These are phyloP conservation scores for Piper longum DNA, from an alignment of 164 flowering plant genomes.

Conservation along the genomic window DNA sequence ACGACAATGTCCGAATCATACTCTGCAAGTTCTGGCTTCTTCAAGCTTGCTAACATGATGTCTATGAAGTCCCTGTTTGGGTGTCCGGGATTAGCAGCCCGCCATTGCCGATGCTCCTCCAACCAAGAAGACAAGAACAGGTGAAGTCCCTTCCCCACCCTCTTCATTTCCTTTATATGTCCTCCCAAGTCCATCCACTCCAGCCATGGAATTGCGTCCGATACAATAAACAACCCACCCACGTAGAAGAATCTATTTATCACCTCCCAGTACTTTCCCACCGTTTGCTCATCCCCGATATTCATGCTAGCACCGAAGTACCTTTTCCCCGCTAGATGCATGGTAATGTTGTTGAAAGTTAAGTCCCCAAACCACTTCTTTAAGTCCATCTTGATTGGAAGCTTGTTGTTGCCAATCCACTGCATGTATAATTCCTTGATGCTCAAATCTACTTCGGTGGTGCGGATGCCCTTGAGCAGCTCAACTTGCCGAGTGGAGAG, in stretches of 20 bases:
- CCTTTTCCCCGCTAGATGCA: slow-evolving; percentile 30
- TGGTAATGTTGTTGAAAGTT: slow-evolving; percentile 20
- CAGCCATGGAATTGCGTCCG: neutral
- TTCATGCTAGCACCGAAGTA: neutral
- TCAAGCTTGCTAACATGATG: neutral
- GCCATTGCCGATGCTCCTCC: neutral
- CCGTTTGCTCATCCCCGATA: neutral
- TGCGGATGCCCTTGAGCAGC: neutral
- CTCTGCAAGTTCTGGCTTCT: neutral
- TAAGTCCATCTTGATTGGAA: slow-evolving; percentile 6
- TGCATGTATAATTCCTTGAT: neutral
- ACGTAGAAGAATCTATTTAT: neutral
- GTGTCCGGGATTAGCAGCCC: neutral
- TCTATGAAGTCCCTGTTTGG: neutral
- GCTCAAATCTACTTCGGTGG: neutral
- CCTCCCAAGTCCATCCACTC: neutral
- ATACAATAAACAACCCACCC: neutral
- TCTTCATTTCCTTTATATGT: neutral
- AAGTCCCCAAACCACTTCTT: slow-evolving; percentile 18
- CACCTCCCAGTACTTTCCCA: neutral
- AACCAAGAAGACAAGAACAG: neutral
- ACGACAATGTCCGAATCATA: neutral
- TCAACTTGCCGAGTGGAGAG: neutral
- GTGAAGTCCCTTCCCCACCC: neutral
- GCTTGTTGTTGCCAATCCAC: neutral